Evolutionary conservation across 192 early-diverging fungal species (phyloP).

Genomic region (Lobosporangium transversale): DNA sequence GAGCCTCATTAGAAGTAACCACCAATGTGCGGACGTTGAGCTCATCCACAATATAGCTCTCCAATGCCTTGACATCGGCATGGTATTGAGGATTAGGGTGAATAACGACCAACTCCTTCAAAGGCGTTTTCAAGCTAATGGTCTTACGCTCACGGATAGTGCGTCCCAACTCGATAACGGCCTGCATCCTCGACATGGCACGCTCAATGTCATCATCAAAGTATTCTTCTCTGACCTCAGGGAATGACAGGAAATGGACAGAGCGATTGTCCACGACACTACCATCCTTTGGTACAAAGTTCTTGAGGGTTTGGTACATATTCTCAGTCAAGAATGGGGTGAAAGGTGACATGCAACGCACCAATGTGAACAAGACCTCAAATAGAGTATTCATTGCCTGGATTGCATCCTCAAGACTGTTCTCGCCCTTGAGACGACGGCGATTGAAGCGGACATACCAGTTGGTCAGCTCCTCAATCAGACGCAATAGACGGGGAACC

Average conservation of each 20-base stretch:
- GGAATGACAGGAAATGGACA: constrained; percentile 96
- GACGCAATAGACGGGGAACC: constrained; percentile 86
- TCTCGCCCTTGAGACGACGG: constrained; percentile 95
- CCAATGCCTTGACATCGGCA: constrained; percentile 84
- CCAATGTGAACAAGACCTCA: constrained; percentile 94
- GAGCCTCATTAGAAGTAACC: constrained; percentile 89
- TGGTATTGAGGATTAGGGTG: constrained; percentile 90
- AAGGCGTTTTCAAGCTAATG: constrained; percentile 93
- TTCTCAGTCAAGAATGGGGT: constrained; percentile 97
- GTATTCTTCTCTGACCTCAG: constrained; percentile 93
- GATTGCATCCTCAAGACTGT: constrained; percentile 85
- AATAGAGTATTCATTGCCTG: constrained; percentile 93
- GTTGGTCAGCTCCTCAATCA: constrained; percentile 97
- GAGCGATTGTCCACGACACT: constrained; percentile 79
- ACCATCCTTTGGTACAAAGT: constrained; percentile 68
- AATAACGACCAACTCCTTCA: constrained; percentile 92
- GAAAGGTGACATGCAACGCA: constrained; percentile 94
- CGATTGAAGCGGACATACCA: constrained; percentile 99
- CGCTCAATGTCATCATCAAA: constrained; percentile 97
- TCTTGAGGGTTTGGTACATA: constrained; percentile 95
- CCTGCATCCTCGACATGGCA: constrained; percentile 93
- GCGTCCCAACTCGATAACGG: constrained; percentile 95
- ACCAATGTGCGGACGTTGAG: constrained; percentile 90
- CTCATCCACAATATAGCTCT: constrained; percentile 91
- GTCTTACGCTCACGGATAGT: constrained; percentile 90